phyloP scores from a whole-genome alignment of 371 early-diverging fungal genomes.

The Batkoa obscura region DNA sequence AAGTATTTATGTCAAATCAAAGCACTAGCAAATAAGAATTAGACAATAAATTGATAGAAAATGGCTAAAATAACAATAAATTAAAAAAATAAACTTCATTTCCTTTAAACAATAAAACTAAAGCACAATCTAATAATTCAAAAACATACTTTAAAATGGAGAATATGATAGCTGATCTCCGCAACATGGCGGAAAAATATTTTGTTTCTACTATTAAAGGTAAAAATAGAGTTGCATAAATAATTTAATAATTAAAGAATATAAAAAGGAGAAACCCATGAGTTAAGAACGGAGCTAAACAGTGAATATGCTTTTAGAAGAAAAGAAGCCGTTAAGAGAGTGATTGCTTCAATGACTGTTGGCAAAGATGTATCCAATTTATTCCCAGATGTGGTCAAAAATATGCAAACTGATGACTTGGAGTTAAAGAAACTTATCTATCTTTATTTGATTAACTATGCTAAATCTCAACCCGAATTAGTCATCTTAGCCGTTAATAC shows the following conservation, averaged over 20 bases:
- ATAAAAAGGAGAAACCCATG: conserved; percentile 79
- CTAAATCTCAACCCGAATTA: conserved; percentile 90
- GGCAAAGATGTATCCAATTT: conserved; percentile 93
- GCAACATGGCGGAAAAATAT: conserved; percentile 18
- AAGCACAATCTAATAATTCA: too few species aligned
- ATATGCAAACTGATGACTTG: conserved; percentile 97
- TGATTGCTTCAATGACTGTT: conserved; percentile 97
- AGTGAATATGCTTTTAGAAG: conserved; percentile 83
- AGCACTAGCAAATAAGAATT: too few species aligned
- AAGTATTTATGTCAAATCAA: too few species aligned
- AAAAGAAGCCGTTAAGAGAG: conserved; percentile 93
- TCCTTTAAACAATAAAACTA: too few species aligned
- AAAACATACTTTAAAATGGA: background rate
- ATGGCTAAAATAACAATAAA: too few species aligned
- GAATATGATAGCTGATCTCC: conserved; percentile 2
- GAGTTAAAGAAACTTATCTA: conserved; percentile 94
- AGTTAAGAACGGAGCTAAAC: conserved; percentile 86
- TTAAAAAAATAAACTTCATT: too few species aligned
- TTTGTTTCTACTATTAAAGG: conserved; percentile 45
- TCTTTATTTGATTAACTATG: conserved; percentile 77
- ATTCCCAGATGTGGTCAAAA: conserved; percentile 92
- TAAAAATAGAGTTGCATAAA: conserved; percentile 7
- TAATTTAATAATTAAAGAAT: background rate
- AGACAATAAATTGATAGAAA: too few species aligned
- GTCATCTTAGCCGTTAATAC: conserved; percentile 94